Base-by-base conservation (phyloP, 2,329 filamentous ascomycete genomes). In the Alternaria triticimaculans region DNA sequence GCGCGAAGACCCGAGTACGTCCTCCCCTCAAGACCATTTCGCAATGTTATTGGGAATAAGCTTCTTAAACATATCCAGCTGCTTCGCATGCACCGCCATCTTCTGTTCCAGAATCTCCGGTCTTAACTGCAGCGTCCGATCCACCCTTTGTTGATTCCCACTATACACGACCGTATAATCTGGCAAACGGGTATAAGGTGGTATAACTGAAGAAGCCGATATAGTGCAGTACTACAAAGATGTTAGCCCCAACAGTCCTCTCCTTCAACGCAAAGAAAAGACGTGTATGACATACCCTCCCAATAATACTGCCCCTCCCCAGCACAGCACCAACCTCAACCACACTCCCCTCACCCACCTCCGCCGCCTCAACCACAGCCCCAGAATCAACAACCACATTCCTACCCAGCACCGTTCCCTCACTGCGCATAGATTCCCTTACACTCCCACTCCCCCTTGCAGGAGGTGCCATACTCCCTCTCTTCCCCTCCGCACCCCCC, bases 151-250 rank as follows among this genome's bases (percentile, higher is more conserved):
- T 66, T 77, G 69, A 5, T 73, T 75, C 9, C 79, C 76, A n/a
- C 78, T 76, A 61, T 78, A 84, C 3, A 85, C 76, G 11, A 85
- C 80, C 4, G 80, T 84, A 62, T 77, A 85, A 64, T 85, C 83
- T 2, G 80, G 76, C 11, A 85, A 61, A 15, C 70, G 69, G n/a
- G 81, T 76, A 28, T 80, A 76, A 8, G 76, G 73, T 7, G 73
- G 67, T 1, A 85, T 69, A 12, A 72, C 65, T 11, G 76, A 78
- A 14, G 77, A 67, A 1, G 82, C 74, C 3, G 80, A 72, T 37
- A 85, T 78, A 28, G 82, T 84, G 70, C 83, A 84, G 48, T 79
- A 82, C 82, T 83, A 54, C 18, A 2, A 15, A 9, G 2, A 4
- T 28, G 9, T 53, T 12, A 53, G 49, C 3, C n/a, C 3, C 3